Conservation (phyloP, 306 rosid genomes). For the Vigna radiata region DNA sequence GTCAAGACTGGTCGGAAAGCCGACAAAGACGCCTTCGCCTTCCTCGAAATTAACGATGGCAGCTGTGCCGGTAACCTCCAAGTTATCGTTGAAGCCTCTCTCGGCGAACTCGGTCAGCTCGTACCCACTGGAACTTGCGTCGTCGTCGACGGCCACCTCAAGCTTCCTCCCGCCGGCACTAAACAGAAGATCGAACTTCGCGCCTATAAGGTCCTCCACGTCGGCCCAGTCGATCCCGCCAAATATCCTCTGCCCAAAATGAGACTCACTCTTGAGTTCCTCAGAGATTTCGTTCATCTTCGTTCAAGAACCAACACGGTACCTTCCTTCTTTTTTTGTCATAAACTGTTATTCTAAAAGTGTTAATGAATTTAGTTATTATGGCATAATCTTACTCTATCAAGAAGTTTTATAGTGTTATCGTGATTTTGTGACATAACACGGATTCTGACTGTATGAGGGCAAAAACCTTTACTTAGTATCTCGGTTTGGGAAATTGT, state of each 20-base stretch:
- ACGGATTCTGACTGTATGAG: background rate
- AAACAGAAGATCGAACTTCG: constrained; percentile 91
- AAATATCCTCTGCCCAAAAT: constrained; percentile 87
- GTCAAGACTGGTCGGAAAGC: constrained; percentile 97
- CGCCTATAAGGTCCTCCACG: constrained; percentile 74
- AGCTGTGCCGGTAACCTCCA: constrained; percentile 80
- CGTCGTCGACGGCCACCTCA: constrained; percentile 73
- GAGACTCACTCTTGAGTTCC: constrained; percentile 76
- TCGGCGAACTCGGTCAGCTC: constrained; percentile 74
- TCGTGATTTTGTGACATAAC: background rate
- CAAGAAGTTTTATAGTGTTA: background rate
- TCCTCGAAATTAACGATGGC: constrained; percentile 90
- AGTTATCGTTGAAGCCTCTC: constrained; percentile 81
- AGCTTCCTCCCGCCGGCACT: constrained; percentile 79
- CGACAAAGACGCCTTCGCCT: constrained; percentile 91
- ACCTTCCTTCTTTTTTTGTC: background rate
- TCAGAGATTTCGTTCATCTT: constrained; percentile 85
- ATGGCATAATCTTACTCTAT: background rate
- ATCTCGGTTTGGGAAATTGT: background rate
- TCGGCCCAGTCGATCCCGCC: constrained; percentile 87
- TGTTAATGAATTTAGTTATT: background rate
- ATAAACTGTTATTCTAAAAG: background rate
- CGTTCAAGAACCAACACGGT: constrained; percentile 94
- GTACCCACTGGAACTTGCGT: constrained; percentile 88
- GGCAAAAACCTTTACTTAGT: background rate